Percentiles rank a stretch among this genome's conserved stretches.
Conservation (phyloP, 2,329 filamentous ascomycete species). For the Arachnopeziza araneosa region DNA sequence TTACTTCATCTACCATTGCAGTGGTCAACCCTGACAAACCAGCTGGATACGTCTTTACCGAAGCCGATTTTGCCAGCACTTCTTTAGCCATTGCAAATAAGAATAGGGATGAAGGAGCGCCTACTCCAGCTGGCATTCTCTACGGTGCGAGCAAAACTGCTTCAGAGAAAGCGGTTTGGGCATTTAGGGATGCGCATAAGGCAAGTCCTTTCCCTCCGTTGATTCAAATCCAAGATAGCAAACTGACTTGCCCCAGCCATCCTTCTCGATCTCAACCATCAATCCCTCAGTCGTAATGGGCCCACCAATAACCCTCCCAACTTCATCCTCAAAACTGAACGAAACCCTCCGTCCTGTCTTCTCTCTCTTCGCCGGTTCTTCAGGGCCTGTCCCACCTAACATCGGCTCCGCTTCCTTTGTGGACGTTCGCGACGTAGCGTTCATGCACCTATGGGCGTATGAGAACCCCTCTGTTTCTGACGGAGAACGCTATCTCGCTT, state of each 20-base stretch:
- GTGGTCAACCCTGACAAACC: constrained; percentile 20
- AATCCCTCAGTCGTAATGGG: constrained; percentile 39
- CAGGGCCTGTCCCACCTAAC: constrained; percentile 22
- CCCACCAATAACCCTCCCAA: constrained; percentile 33
- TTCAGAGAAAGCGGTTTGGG: constrained; percentile 35
- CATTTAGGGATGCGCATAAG: constrained; percentile 32
- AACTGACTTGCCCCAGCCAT: constrained; percentile 25
- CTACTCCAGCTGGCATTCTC: constrained; percentile 12
- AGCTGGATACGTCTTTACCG: constrained; percentile 22
- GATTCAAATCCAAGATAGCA: background rate
- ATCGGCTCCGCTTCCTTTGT: constrained; percentile 30
- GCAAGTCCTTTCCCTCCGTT: constrained; percentile 21
- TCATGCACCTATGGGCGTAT: constrained; percentile 34
- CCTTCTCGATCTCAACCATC: constrained; percentile 35
- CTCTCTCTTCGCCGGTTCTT: constrained; percentile 31
- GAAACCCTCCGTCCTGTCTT: constrained; percentile 32
- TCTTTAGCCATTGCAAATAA: constrained; percentile 28
- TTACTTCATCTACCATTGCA: constrained; percentile 33
- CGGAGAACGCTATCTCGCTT: constrained; percentile 38
- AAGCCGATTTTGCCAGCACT: constrained; percentile 28
- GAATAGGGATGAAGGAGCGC: constrained; percentile 24
- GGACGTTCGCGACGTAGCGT: constrained; percentile 41
- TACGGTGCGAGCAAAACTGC: constrained; percentile 38
- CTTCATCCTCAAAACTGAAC: constrained; percentile 28
- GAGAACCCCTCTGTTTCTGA: constrained; percentile 33